phyloP scores from a whole-genome alignment of 1,139 yeast species.

The Lodderomyces oxycetoniae region DNA sequence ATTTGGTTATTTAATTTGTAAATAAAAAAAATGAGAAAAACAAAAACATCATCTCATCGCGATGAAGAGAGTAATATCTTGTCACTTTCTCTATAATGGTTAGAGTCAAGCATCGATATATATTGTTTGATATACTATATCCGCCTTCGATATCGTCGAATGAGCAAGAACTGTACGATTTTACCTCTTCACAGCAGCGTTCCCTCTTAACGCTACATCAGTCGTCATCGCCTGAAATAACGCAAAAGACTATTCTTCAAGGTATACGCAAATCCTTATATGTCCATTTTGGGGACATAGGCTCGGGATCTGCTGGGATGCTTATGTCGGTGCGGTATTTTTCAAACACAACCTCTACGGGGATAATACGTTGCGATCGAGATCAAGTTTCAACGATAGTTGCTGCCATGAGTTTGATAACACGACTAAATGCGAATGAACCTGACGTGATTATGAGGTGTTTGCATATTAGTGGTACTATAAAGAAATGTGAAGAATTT shows the following conservation, averaged over 20 bases:
- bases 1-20: constrained; percentile 36
- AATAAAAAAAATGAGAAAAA: constrained; percentile 1
- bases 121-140: constrained; percentile 71
- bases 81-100: constrained; percentile 52
- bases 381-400: constrained; percentile 59
- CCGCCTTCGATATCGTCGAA: constrained; percentile 53
- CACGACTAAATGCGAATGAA: constrained; percentile 44
- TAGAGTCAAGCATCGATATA: constrained; percentile 77
- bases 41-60: background rate
- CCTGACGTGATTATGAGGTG: constrained; percentile 55
- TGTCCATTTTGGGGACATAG: constrained; percentile 71
- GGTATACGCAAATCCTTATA: constrained; percentile 51
- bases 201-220: constrained; percentile 46
- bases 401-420: constrained; percentile 68
- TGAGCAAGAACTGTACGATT: constrained; percentile 17
- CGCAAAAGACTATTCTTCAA: constrained; percentile 44
- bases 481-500: constrained; percentile 73
- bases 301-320: constrained; percentile 61
- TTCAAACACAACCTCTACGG: constrained; percentile 76
- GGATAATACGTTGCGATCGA: constrained; percentile 74
- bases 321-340: constrained; percentile 72
- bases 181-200: constrained; percentile 26
- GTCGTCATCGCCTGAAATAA: constrained; percentile 43
- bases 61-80: background rate
- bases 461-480: constrained; percentile 79